Conservation (phyloP, 306 rosid genomes). For the Medicago ruthenica region DNA sequence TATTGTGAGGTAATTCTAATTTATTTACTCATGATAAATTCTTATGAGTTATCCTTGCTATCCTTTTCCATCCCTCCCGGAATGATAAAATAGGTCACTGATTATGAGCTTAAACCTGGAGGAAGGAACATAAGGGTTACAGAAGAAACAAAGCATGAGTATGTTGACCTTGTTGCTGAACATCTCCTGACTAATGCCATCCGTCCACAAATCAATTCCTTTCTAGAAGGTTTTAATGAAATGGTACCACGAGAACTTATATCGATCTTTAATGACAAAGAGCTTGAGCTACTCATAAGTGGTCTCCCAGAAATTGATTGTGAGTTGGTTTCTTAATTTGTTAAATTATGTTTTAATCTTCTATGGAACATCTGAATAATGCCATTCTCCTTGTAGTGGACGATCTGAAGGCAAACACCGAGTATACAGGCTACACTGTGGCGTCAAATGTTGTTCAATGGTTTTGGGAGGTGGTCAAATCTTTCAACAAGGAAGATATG, state of each 20-base stretch:
- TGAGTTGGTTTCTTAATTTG: constrained; percentile 51
- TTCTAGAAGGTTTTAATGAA: constrained; percentile 84
- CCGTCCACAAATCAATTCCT: constrained; percentile 92
- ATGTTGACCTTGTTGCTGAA: constrained; percentile 97
- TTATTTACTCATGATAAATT: constrained; percentile 23
- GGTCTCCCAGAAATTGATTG: constrained; percentile 99
- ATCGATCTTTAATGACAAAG: constrained; percentile 92
- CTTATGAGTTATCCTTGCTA: constrained; percentile 30
- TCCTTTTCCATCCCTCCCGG: constrained; percentile 38
- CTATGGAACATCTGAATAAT: constrained; percentile 39
- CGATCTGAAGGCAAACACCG: constrained; percentile 86
- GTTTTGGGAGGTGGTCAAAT: constrained; percentile 97
- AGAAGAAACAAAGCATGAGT: constrained; percentile 98
- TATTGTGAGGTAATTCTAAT: constrained; percentile 16
- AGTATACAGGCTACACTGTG: constrained; percentile 91
- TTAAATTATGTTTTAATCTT: constrained; percentile 35
- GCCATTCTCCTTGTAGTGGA: constrained; percentile 74
- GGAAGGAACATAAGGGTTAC: constrained; percentile 97
- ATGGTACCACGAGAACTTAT: constrained; percentile 83
- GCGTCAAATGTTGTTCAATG: constrained; percentile 92
- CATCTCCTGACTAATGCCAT: constrained; percentile 94
- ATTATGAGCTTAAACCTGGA: constrained; percentile 97
- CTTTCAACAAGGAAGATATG: constrained; percentile 97
- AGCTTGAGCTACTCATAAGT: constrained; percentile 98
- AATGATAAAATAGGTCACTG: constrained; percentile 75